These are phyloP conservation scores for Raffaelea arxii DNA, from an alignment of 2,329 filamentous ascomycete genomes.

Conservation along the genomic window DNA sequence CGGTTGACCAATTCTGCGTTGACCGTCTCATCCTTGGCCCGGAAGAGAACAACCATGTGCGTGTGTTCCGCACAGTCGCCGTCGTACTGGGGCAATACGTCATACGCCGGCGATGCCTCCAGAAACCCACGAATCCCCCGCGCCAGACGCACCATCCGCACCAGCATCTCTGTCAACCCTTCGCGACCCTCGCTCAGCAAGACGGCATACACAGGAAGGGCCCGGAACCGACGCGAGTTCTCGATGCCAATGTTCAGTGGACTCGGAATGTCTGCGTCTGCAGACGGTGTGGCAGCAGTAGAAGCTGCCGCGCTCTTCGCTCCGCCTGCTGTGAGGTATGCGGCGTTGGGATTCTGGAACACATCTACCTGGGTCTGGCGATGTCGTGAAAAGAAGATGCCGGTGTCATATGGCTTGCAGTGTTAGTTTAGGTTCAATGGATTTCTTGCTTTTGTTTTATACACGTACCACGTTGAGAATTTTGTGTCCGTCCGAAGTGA, in stretches of 20 bases:
- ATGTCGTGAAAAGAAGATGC: constrained; percentile 73
- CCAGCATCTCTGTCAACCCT: constrained; percentile 61
- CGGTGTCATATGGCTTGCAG: constrained; percentile 72
- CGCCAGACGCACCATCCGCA: constrained; percentile 62
- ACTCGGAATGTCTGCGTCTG: constrained; percentile 49
- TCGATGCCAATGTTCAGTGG: constrained; percentile 82
- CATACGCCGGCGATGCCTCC: constrained; percentile 49
- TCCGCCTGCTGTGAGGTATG: constrained; percentile 50
- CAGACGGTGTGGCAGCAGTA: constrained; percentile 20
- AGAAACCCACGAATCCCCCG: constrained; percentile 58
- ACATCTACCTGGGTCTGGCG: constrained; percentile 47
- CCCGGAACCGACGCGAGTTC: constrained; percentile 84
- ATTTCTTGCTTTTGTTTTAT: neutral
- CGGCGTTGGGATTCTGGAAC: constrained; percentile 78
- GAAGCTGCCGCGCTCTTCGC: constrained; percentile 18
- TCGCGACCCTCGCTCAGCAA: constrained; percentile 62
- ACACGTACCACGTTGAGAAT: constrained; percentile 70
- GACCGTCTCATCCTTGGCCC: constrained; percentile 52
- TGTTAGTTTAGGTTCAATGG: neutral
- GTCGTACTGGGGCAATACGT: constrained; percentile 46
- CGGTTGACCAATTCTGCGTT: constrained; percentile 58
- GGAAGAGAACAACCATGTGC: constrained; percentile 47
- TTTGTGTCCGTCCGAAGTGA: constrained; percentile 82
- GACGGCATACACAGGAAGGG: constrained; percentile 78
- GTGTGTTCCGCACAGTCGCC: constrained; percentile 15